A percentile compares a stretch with the other conserved stretches of the same genome.
Evolutionary conservation across 129 eudicot species (phyloP).

Genomic region (Flaveria sonorensis): DNA sequence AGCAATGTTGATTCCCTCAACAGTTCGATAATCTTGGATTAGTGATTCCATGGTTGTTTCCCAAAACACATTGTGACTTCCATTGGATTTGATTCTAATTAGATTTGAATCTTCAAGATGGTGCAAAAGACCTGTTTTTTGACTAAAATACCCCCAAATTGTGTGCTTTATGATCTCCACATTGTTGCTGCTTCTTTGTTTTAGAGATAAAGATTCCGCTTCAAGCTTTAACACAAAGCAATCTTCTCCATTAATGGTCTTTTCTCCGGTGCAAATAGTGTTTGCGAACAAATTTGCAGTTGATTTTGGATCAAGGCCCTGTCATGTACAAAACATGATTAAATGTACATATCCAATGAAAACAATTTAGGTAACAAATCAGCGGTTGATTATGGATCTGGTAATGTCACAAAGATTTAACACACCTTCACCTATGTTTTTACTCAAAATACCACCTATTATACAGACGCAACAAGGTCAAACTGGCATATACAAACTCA

Average conservation of each 20-base stretch:
- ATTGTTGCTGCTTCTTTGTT: constrained; percentile 70
- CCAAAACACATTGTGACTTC: constrained; percentile 39
- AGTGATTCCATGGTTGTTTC: constrained; percentile 94
- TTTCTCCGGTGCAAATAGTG: constrained; percentile 76
- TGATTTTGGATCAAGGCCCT: constrained; percentile 86
- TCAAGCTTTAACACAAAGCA: constrained; percentile 78
- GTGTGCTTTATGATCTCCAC: constrained; percentile 86
- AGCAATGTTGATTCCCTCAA: constrained; percentile 81
- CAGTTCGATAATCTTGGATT: constrained; percentile 63
- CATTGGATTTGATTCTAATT: constrained; percentile 57
- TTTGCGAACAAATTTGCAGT: constrained; percentile 73
- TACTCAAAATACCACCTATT: too few species aligned
- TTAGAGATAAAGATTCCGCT: constrained; percentile 62
- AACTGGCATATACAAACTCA: too few species aligned
- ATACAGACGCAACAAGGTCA: too few species aligned
- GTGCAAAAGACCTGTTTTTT: constrained; percentile 67
- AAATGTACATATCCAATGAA: background rate
- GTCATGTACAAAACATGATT: background rate
- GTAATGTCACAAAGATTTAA: too few species aligned
- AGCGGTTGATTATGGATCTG: too few species aligned
- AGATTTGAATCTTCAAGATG: constrained; percentile 73
- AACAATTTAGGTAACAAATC: too few species aligned
- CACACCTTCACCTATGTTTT: too few species aligned
- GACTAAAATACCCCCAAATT: constrained; percentile 82
- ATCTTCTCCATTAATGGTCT: constrained; percentile 59